Evolutionary conservation across 441 rosid species (phyloP).

Genomic region (Omphalea diandra): DNA sequence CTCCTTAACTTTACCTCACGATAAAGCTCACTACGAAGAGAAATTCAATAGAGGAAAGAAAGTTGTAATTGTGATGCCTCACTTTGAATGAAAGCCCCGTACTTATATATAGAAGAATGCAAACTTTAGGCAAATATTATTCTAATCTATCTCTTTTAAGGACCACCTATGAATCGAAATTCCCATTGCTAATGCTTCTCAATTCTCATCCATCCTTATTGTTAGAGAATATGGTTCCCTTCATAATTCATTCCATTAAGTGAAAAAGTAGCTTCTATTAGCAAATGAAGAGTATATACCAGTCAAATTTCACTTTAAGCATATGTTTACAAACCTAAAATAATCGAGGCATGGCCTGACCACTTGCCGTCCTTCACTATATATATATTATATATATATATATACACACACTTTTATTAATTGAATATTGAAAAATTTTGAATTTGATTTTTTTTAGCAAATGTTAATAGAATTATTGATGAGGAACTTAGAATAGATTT

Average conservation of each 20-base stretch:
- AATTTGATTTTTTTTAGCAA: no score
- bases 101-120: conserved; percentile 24
- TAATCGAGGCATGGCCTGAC: neutral
- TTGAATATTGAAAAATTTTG: no score
- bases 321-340: neutral
- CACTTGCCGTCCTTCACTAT: neutral
- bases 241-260: conserved; percentile 20
- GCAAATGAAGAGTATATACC: neutral
- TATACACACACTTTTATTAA: no score
- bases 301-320: conserved; percentile 15
- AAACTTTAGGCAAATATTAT: conserved; percentile 4
- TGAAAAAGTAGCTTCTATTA: neutral
- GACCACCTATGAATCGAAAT: conserved; percentile 34
- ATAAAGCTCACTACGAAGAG: neutral
- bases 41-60: neutral
- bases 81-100: neutral
- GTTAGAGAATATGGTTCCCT: conserved; percentile 40
- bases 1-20: neutral
- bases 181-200: conserved; percentile 20
- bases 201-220: conserved; percentile 43
- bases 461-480: no score
- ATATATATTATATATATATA: no score
- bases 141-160: conserved; percentile 18
- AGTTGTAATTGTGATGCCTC: neutral
- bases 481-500: no score